These are phyloP conservation scores for Umbelopsis ramanniana DNA, from an alignment of 192 early-diverging fungal genomes.

Conservation along the genomic window DNA sequence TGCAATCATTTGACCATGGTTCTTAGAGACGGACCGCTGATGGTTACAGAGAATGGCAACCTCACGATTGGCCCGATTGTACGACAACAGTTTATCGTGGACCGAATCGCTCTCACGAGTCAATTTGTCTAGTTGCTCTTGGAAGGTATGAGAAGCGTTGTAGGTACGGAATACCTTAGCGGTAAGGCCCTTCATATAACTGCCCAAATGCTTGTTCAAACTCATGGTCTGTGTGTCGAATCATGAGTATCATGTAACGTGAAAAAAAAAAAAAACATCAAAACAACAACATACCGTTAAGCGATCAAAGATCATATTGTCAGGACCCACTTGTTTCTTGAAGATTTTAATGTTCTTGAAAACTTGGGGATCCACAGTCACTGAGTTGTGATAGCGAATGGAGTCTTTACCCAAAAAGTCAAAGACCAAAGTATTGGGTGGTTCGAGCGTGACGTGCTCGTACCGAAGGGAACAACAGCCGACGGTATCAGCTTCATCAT, in stretches of 20 bases:
- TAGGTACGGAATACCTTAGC: conserved; percentile 99
- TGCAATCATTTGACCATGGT: conserved; percentile 74
- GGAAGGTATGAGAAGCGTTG: conserved; percentile 94
- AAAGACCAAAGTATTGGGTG: conserved; percentile 85
- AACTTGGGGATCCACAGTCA: conserved; percentile 86
- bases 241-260: background rate
- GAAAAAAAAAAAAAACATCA: background rate
- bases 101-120: conserved; percentile 72
- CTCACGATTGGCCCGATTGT: conserved; percentile 93
- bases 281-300: conserved; percentile 62
- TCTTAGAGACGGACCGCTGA: conserved; percentile 87
- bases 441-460: conserved; percentile 87
- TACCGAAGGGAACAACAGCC: conserved; percentile 96
- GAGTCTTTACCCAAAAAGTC: conserved; percentile 99
- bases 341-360: conserved; percentile 94
- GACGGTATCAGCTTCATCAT: conserved; percentile 98
- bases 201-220: conserved; percentile 90
- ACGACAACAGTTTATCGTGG: conserved; percentile 88
- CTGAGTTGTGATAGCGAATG: conserved; percentile 88
- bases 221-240: conserved; percentile 57
- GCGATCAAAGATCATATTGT: conserved; percentile 91
- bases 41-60: conserved; percentile 99
- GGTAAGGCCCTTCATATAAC: conserved; percentile 87
- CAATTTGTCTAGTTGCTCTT: conserved; percentile 75
- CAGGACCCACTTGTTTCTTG: conserved; percentile 76